Conservation (phyloP, 495 filamentous ascomycete species). For the Aspergillus incahuasiensis region DNA sequence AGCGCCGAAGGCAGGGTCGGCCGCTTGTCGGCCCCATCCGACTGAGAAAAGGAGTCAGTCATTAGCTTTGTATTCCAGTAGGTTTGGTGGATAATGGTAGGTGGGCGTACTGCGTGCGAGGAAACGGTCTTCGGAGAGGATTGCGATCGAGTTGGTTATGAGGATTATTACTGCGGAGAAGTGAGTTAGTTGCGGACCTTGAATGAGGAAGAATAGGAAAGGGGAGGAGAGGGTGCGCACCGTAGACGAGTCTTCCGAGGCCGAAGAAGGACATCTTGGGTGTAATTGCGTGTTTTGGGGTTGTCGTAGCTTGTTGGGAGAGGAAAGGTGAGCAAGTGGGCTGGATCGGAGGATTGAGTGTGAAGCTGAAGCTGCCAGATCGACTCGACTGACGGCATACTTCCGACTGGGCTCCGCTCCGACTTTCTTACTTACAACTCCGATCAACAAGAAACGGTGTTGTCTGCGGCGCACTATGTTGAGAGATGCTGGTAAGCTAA, state of each 20-base stretch:
- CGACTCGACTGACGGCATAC: constrained; percentile 5
- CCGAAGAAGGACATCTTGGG: constrained; percentile 63
- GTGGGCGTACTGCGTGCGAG: constrained; percentile 75
- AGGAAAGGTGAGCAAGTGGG: constrained; percentile 13
- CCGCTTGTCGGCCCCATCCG: constrained; percentile 64
- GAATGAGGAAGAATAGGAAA: too few relatives aligned
- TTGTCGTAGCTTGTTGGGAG: constrained; percentile 10
- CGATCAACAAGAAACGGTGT: not conserved
- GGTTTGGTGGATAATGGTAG: not conserved
- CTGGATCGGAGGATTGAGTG: not conserved
- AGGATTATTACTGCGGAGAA: constrained; percentile 64
- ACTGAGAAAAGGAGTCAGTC: constrained; percentile 45
- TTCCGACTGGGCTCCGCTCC: not conserved
- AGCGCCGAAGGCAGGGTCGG: constrained; percentile 72
- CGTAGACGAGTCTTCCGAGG: constrained; percentile 68
- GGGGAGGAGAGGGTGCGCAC: constrained; percentile 31
- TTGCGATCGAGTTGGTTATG: constrained; percentile 87
- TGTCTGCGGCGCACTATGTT: constrained; percentile 11
- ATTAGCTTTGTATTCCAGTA: constrained; percentile 6
- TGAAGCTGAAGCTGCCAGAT: constrained; percentile 7
- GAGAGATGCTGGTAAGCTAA: constrained; percentile 17
- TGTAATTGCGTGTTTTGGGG: constrained; percentile 1
- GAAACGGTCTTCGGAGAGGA: constrained; percentile 97
- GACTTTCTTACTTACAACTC: not conserved
- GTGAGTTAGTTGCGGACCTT: constrained; percentile 1